A percentile compares a stretch with the other conserved stretches of the same genome.
Conservation (phyloP, 2,329 filamentous ascomycete species). For the Fusarium sp. region DNA sequence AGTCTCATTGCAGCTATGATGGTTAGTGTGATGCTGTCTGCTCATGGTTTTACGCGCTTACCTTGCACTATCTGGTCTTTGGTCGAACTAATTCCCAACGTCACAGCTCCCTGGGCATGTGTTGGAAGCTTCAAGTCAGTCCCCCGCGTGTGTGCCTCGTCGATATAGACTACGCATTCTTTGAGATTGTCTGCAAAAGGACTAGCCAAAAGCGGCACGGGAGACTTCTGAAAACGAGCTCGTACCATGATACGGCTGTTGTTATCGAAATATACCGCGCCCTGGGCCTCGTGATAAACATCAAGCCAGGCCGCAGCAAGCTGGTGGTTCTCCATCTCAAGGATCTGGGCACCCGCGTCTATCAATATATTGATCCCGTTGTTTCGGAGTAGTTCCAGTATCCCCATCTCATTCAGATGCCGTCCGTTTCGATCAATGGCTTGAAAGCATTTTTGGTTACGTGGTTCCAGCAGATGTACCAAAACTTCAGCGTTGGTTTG, state of each 20-base stretch:
- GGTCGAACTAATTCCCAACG: constrained; percentile 68
- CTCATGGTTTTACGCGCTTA: constrained; percentile 45
- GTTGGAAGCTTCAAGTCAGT: constrained; percentile 71
- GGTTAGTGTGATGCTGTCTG: not conserved
- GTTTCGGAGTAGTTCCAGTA: constrained; percentile 8
- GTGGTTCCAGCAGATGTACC: constrained; percentile 67
- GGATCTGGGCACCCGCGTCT: constrained; percentile 74
- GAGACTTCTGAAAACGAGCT: constrained; percentile 55
- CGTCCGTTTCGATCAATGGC: constrained; percentile 51
- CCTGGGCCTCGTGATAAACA: constrained; percentile 59
- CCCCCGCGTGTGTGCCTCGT: constrained; percentile 73
- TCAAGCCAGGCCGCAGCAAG: constrained; percentile 68
- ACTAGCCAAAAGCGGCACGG: constrained; percentile 66
- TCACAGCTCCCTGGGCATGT: constrained; percentile 66
- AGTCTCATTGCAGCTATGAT: constrained; percentile 74
- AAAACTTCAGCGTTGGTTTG: constrained; percentile 77
- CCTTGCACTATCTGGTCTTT: constrained; percentile 76
- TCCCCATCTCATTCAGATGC: constrained; percentile 53
- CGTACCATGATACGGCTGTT: constrained; percentile 48
- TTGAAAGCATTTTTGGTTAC: constrained; percentile 63
- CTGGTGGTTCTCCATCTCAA: constrained; percentile 70
- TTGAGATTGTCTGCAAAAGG: constrained; percentile 69
- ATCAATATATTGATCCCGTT: constrained; percentile 68
- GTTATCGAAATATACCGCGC: constrained; percentile 68
- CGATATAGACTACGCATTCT: constrained; percentile 70